Conservation (phyloP, 441 rosid species). For the Pelargonium cotyledonis region DNA sequence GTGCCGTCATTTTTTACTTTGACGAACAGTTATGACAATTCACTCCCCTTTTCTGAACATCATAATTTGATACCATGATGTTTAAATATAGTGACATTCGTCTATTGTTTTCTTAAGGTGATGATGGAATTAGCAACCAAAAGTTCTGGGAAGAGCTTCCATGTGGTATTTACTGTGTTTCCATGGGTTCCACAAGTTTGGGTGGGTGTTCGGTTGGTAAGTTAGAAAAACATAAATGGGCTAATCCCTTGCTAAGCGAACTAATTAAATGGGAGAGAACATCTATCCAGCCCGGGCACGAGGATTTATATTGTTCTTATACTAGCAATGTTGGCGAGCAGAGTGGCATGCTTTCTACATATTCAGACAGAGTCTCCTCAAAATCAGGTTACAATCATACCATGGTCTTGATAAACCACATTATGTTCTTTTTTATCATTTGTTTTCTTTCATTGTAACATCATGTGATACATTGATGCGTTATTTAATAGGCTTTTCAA, state of each 20-base stretch:
- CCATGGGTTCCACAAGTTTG: slow-evolving; percentile 30
- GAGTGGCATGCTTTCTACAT: too few relatives aligned
- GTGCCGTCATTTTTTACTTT: not conserved
- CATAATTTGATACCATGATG: not conserved
- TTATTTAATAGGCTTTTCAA: not conserved
- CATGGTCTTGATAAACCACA: not conserved
- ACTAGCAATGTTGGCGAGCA: too few relatives aligned
- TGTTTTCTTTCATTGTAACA: not conserved
- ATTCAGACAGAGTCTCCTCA: slow-evolving; percentile 20
- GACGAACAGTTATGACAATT: not conserved
- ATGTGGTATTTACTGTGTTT: slow-evolving; percentile 66
- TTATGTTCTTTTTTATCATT: not conserved
- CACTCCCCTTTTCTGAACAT: too few relatives aligned
- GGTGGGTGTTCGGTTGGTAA: slow-evolving; percentile 39
- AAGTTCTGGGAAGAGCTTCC: slow-evolving; percentile 84
- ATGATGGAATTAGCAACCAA: slow-evolving; percentile 29
- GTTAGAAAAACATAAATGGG: slow-evolving; percentile 60
- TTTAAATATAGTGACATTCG: not conserved
- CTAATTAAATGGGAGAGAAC: slow-evolving; percentile 69
- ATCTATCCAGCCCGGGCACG: slow-evolving; percentile 47
- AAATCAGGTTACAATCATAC: slow-evolving; percentile 19
- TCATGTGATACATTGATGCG: not conserved
- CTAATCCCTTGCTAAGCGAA: slow-evolving; percentile 36
- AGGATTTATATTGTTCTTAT: slow-evolving; percentile 22
- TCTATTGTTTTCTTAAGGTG: slow-evolving; percentile 29